phyloP scores from a whole-genome alignment of 805 yeast species.

The Cyberlindnera maritima region DNA sequence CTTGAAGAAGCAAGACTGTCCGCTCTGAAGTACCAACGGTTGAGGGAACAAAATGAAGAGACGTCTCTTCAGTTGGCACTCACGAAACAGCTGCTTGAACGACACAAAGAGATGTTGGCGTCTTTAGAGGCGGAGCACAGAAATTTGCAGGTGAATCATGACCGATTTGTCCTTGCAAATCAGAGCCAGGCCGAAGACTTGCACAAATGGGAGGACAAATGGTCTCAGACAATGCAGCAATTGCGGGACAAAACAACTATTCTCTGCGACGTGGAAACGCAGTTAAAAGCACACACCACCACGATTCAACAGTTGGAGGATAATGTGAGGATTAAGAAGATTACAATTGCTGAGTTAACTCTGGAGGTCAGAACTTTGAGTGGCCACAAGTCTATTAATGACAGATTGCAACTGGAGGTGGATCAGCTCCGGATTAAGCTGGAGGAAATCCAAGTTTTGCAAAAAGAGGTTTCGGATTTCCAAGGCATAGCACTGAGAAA shows the following conservation, averaged over 20 bases:
- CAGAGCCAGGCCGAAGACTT: slow-evolving; percentile 6
- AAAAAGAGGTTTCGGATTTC: not conserved
- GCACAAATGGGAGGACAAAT: not conserved
- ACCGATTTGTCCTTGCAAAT: slow-evolving; percentile 4
- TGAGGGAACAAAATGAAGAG: not conserved
- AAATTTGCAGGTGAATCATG: not conserved
- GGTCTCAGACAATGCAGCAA: slow-evolving; percentile 4
- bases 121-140: slow-evolving; percentile 13
- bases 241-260: slow-evolving; percentile 6
- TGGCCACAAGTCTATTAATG: not conserved
- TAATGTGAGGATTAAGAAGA: not conserved
- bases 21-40: not conserved
- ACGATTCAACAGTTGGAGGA: not conserved
- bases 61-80: not conserved
- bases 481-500: not conserved
- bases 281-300: not conserved
- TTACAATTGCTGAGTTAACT: not conserved
- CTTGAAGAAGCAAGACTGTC: not conserved
- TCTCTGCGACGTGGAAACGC: slow-evolving; percentile 1
- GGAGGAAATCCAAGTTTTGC: not conserved
- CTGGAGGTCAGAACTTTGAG: not conserved
- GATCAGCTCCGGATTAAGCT: not conserved
- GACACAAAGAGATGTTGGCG: slow-evolving; percentile 8
- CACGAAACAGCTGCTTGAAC: not conserved
- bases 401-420: not conserved